phyloP scores from a whole-genome alignment of 169 alveolate species.

The Plasmodium malariae region DNA sequence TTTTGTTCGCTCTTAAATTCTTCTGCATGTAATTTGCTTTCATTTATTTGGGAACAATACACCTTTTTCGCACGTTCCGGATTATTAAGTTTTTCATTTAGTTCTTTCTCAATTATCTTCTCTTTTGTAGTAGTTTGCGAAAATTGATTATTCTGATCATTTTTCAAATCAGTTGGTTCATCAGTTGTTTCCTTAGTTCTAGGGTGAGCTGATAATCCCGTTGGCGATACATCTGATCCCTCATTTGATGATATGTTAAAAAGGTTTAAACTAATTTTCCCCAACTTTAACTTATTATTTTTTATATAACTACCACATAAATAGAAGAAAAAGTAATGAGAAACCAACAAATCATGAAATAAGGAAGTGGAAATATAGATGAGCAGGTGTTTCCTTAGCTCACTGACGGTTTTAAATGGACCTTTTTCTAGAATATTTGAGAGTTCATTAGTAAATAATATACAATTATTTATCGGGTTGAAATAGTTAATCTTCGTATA shows the following conservation, averaged over 20 bases:
- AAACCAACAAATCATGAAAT: conserved; percentile 42
- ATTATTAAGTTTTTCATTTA: not conserved
- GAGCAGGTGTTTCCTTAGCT: conserved; percentile 41
- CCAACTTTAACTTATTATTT: conserved; percentile 56
- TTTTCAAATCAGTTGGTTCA: not conserved
- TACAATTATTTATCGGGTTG: conserved; percentile 58
- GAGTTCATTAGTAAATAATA: conserved; percentile 56
- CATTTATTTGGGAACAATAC: too few relatives aligned
- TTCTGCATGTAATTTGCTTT: too few relatives aligned
- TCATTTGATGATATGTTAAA: conserved; percentile 25
- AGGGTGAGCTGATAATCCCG: too few relatives aligned
- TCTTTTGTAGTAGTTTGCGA: not conserved
- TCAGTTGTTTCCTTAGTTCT: not conserved
- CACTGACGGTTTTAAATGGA: conserved; percentile 34
- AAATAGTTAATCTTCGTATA: conserved; percentile 58
- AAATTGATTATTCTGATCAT: not conserved
- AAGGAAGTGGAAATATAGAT: conserved; percentile 40
- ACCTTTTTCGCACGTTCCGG: too few relatives aligned
- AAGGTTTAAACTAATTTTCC: conserved; percentile 43
- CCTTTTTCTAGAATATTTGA: conserved; percentile 43
- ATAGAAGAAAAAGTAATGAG: conserved; percentile 68
- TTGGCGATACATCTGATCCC: not conserved
- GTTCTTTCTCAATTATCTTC: not conserved
- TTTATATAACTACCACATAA: conserved; percentile 69
- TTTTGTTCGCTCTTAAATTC: not conserved